phyloP scores from a whole-genome alignment of 2,329 filamentous ascomycete species.

The Hymenoscyphus scutula region DNA sequence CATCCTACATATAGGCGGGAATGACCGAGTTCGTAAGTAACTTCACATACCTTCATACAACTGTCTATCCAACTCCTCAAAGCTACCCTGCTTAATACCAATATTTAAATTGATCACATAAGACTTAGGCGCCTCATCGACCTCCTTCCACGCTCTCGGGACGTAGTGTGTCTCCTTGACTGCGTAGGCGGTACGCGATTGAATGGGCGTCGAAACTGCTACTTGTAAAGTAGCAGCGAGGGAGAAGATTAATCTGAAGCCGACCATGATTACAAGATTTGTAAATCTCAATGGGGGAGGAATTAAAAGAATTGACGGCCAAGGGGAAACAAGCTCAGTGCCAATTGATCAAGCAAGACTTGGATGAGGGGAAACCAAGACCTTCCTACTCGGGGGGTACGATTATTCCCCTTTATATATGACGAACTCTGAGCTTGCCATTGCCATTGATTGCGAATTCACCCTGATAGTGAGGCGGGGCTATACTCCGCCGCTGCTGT shows the following conservation, averaged over 20 bases:
- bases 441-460: neutral
- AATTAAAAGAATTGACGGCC: neutral
- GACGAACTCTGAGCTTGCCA: no score
- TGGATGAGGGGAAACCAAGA: neutral
- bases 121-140: constrained; percentile 45
- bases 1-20: neutral
- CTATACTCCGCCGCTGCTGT: neutral
- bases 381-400: neutral
- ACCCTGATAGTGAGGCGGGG: neutral
- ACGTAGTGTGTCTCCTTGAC: constrained; percentile 56
- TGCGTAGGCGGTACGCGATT: constrained; percentile 43
- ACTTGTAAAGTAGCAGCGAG: constrained; percentile 18
- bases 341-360: constrained; percentile 5
- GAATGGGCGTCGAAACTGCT: constrained; percentile 34
- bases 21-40: neutral
- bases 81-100: constrained; percentile 56
- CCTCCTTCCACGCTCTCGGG: constrained; percentile 49
- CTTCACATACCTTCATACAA: constrained; percentile 47
- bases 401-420: neutral
- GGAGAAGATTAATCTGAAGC: neutral
- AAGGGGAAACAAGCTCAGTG: constrained; percentile 3
- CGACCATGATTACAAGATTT: neutral
- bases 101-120: constrained; percentile 55
- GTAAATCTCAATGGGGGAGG: neutral
- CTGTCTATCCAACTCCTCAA: constrained; percentile 54